phyloP scores from a whole-genome alignment of 305 asterid species.

The Solanum aculeatissimum region DNA sequence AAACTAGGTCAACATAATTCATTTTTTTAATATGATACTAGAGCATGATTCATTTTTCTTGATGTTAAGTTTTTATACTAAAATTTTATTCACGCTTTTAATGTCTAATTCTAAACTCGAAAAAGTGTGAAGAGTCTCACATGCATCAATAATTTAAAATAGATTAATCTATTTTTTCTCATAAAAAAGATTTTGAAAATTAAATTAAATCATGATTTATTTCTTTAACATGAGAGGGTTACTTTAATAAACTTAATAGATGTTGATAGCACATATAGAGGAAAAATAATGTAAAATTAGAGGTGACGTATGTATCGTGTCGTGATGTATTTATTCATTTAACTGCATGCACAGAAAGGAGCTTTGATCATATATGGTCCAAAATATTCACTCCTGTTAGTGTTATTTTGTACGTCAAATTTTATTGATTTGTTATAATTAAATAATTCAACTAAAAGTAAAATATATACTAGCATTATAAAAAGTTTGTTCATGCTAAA shows the following conservation, averaged over 20 bases:
- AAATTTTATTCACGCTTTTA: background rate
- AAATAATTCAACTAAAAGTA: too few species aligned
- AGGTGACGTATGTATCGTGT: background rate
- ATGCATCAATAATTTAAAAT: background rate
- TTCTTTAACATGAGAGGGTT: background rate
- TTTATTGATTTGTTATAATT: too few species aligned
- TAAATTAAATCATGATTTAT: background rate
- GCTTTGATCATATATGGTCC: too few species aligned
- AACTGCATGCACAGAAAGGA: too few species aligned
- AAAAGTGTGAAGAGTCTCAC: background rate
- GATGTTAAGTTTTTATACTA: background rate
- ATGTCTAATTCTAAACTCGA: background rate
- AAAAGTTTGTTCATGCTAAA: too few species aligned
- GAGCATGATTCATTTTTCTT: background rate
- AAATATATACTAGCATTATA: too few species aligned
- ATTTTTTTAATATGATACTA: background rate
- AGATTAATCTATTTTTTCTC: too few species aligned
- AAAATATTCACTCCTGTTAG: too few species aligned
- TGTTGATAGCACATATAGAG: background rate
- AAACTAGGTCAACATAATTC: too few species aligned
- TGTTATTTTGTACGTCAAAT: too few species aligned
- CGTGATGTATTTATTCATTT: background rate
- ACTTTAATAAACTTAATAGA: background rate
- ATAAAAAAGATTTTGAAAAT: background rate
- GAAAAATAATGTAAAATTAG: background rate